phyloP scores from a whole-genome alignment of 169 alveolate species.

The Haemoproteus tartakovskyi region DNA sequence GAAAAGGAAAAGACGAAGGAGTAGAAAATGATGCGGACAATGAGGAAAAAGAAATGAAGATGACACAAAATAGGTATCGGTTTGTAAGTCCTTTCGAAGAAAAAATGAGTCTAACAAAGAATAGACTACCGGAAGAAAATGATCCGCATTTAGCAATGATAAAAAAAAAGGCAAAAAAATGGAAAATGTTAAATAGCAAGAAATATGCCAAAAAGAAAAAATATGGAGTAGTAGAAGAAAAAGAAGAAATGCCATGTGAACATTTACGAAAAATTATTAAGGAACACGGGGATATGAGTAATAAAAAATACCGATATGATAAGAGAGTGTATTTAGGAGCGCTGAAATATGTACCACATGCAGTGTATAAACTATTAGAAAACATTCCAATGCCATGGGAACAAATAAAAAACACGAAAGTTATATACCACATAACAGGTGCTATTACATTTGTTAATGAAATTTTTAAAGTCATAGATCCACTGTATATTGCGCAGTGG shows the following conservation, averaged over 20 bases:
- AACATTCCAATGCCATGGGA: constrained; percentile 99
- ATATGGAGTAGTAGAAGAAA: constrained; percentile 66
- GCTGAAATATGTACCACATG: constrained; percentile 99
- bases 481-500: constrained; percentile 99
- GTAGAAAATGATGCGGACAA: no score
- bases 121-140: no score
- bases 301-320: constrained; percentile 97
- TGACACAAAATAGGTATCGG: no score
- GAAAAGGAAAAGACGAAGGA: no score
- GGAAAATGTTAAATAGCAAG: constrained; percentile 82
- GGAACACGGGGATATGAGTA: constrained; percentile 97
- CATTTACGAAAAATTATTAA: constrained; percentile 96
- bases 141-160: constrained; percentile 27
- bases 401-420: constrained; percentile 93
- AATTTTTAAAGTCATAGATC: constrained; percentile 99
- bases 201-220: constrained; percentile 72
- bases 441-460: constrained; percentile 99
- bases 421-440: constrained; percentile 99
- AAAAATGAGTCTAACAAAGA: no score
- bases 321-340: constrained; percentile 96
- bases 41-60: no score
- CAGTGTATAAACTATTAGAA: constrained; percentile 97
- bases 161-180: constrained; percentile 78
- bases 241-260: constrained; percentile 96
- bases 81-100: no score